A percentile compares a stretch with the other conserved stretches of the same genome.
Evolutionary conservation across 345 rosid genomes (phyloP).

Genomic region (Sonneratia caseolaris): DNA sequence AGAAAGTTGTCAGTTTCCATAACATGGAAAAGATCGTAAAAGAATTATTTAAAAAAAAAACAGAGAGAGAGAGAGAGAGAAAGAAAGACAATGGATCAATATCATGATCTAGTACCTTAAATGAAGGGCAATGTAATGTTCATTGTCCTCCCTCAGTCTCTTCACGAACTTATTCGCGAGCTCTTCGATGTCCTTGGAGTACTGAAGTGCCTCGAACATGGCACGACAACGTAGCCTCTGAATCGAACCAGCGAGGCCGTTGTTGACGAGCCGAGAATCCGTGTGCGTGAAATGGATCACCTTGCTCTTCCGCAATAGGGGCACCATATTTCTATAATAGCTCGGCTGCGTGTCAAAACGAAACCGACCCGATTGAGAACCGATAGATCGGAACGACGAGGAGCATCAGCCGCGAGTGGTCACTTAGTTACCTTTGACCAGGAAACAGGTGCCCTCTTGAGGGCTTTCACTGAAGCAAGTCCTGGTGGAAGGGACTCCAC

Average conservation of each 20-base stretch:
- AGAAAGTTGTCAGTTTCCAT: neutral
- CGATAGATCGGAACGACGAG: neutral
- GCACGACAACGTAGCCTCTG: constrained; percentile 67
- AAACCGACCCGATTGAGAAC: neutral
- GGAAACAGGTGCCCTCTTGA: constrained; percentile 42
- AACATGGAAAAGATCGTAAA: neutral
- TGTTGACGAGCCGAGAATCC: constrained; percentile 59
- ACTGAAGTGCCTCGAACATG: constrained; percentile 55
- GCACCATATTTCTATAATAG: constrained; percentile 36
- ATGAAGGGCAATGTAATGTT: constrained; percentile 57
- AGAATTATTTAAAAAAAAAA: too few relatives aligned
- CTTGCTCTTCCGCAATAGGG: constrained; percentile 32
- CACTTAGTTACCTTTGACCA: constrained; percentile 47
- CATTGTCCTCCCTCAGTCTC: constrained; percentile 30
- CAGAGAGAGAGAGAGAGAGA: neutral
- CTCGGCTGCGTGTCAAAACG: constrained; percentile 26
- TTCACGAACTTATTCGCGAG: constrained; percentile 37
- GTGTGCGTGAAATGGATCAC: constrained; percentile 51
- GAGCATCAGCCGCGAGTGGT: neutral
- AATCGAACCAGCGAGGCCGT: constrained; percentile 37
- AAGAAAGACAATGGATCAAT: neutral
- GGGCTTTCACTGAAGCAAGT: constrained; percentile 27
- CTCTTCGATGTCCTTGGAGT: constrained; percentile 29
- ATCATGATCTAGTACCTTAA: constrained; percentile 31
- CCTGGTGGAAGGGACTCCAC: constrained; percentile 41